A percentile compares a stretch with the other conserved stretches of the same genome.
These are phyloP conservation scores for Dactylellina drechsleri DNA, from an alignment of 2,329 filamentous ascomycete species.

Conservation along the genomic window DNA sequence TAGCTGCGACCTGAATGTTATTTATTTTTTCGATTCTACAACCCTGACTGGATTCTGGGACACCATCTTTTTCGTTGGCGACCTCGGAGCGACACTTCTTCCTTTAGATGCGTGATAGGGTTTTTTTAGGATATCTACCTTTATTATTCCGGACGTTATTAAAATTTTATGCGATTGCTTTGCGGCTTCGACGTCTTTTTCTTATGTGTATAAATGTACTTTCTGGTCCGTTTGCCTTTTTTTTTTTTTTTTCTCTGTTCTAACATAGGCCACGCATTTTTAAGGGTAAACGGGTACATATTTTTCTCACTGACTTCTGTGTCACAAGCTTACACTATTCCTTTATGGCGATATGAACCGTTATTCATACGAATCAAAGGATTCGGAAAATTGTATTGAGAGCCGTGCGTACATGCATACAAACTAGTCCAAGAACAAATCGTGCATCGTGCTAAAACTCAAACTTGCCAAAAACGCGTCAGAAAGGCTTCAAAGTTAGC, in stretches of 20 bases:
- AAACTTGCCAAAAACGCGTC: too few species aligned
- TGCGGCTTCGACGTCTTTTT: slow-evolving; percentile 6
- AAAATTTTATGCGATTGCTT: neutral
- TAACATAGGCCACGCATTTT: too few species aligned
- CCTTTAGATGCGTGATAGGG: slow-evolving; percentile 8
- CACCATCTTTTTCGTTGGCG: slow-evolving; percentile 8
- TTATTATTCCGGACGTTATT: slow-evolving; percentile 10
- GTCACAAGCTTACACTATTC: neutral
- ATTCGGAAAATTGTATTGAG: too few species aligned
- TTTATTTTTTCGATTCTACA: slow-evolving; percentile 16
- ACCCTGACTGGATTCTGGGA: slow-evolving; percentile 26
- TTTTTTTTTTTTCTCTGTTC: too few species aligned
- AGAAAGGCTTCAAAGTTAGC: too few species aligned
- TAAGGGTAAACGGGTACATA: too few species aligned
- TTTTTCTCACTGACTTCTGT: too few species aligned
- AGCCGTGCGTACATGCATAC: too few species aligned
- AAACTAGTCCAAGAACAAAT: too few species aligned
- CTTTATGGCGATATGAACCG: neutral
- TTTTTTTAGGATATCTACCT: slow-evolving; percentile 10
- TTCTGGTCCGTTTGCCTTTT: too few species aligned
- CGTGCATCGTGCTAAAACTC: too few species aligned
- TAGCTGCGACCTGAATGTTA: slow-evolving; percentile 49
- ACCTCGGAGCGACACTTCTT: neutral
- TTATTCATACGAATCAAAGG: neutral
- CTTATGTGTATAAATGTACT: slow-evolving; percentile 19